phyloP scores from a whole-genome alignment of 1,139 yeast species.

The Magnusiomyces tetraspermus region DNA sequence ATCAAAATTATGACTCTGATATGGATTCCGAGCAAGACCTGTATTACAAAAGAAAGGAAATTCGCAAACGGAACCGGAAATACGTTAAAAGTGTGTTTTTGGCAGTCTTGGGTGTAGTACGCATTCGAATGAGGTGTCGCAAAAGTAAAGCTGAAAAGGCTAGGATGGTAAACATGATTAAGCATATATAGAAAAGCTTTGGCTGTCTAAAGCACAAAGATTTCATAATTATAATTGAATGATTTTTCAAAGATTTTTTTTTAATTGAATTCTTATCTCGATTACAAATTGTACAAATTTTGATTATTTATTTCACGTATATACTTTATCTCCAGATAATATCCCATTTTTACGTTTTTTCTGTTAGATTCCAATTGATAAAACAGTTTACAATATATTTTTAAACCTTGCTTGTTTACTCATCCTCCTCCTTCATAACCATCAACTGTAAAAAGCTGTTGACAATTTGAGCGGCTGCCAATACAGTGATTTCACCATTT shows the following conservation, averaged over 20 bases:
- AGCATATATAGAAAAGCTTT: not conserved
- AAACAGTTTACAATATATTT: not conserved
- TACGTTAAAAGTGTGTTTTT: not conserved
- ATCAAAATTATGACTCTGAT: not conserved
- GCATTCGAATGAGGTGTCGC: not conserved
- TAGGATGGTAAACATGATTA: not conserved
- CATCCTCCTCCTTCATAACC: constrained; percentile 7
- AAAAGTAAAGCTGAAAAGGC: not conserved
- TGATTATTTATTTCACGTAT: too few species aligned
- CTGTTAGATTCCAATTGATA: too few species aligned
- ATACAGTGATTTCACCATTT: constrained; percentile 55
- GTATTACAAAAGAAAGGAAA: not conserved
- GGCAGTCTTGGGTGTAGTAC: not conserved
- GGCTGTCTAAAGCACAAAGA: too few species aligned
- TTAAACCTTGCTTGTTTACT: not conserved
- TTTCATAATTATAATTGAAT: too few species aligned
- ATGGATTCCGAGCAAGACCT: not conserved
- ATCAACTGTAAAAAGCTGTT: constrained; percentile 21
- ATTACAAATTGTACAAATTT: too few species aligned
- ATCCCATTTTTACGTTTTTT: too few species aligned
- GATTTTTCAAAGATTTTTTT: too few species aligned
- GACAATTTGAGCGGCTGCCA: constrained; percentile 69
- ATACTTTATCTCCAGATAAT: too few species aligned
- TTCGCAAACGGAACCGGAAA: not conserved
- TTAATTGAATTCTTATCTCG: too few species aligned